Evolutionary conservation across 371 early-diverging fungal species (phyloP).

Genomic region (Vairimorpha apis): DNA sequence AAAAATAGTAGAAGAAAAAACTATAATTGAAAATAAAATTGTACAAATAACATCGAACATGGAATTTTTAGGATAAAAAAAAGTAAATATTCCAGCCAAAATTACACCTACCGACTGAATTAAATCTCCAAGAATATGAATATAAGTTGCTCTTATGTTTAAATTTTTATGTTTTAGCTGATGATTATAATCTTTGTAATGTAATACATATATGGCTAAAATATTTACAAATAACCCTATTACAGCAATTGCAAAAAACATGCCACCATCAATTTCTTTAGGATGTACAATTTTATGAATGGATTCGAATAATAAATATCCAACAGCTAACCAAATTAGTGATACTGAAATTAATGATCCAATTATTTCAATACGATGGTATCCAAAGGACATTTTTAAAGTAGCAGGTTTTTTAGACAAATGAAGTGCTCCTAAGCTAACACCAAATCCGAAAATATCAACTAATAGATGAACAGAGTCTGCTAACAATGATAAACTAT

Average conservation of each 20-base stretch:
- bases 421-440: constrained; percentile 49
- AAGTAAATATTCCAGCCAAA: constrained; percentile 71
- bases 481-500: constrained; percentile 53
- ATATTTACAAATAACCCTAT: constrained; percentile 74
- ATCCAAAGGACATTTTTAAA: constrained; percentile 67
- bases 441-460: constrained; percentile 54
- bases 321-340: constrained; percentile 74
- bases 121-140: constrained; percentile 77
- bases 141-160: constrained; percentile 74
- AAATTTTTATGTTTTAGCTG: constrained; percentile 63
- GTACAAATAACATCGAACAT: constrained; percentile 78
- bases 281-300: constrained; percentile 69
- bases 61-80: constrained; percentile 67
- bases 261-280: constrained; percentile 67
- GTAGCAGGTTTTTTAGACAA: constrained; percentile 43
- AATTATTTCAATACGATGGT: constrained; percentile 74
- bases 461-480: constrained; percentile 56
- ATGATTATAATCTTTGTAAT: constrained; percentile 39
- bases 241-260: constrained; percentile 73
- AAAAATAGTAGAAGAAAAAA: constrained; percentile 69
- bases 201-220: constrained; percentile 34
- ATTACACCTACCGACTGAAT: constrained; percentile 79
- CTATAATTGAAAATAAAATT: constrained; percentile 71
- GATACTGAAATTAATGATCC: constrained; percentile 72
- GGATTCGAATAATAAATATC: constrained; percentile 69